Percentiles rank a stretch among this genome's conserved stretches.
Evolutionary conservation across 1,284 basidiomycete species (phyloP).

Genomic region (Melanopsichium pennsylvanicum): DNA sequence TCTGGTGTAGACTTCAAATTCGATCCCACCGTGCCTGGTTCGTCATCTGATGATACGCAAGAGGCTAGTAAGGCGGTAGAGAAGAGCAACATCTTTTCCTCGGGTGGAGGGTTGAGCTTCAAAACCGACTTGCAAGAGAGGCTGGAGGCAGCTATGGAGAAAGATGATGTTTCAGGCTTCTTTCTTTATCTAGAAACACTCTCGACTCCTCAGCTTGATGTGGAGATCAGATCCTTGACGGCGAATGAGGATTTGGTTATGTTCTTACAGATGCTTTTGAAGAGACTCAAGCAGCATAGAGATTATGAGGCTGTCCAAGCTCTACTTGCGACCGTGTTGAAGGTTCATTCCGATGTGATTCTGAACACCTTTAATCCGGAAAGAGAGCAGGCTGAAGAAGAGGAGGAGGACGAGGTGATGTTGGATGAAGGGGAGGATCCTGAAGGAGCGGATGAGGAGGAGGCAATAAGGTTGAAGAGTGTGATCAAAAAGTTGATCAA

Average conservation of each 20-base stretch:
- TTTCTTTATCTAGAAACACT: slow-evolving; percentile 86
- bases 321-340: slow-evolving; percentile 82
- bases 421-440: slow-evolving; percentile 5
- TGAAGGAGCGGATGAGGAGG: slow-evolving; percentile 16
- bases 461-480: slow-evolving; percentile 30
- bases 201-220: slow-evolving; percentile 86
- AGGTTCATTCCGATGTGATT: slow-evolving; percentile 77
- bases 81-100: slow-evolving; percentile 36
- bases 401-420: slow-evolving; percentile 20
- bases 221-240: slow-evolving; percentile 82
- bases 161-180: slow-evolving; percentile 68
- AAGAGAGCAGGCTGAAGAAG: slow-evolving; percentile 79
- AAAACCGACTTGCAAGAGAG: slow-evolving; percentile 53
- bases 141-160: slow-evolving; percentile 35
- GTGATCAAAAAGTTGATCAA: slow-evolving; percentile 46
- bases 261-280: slow-evolving; percentile 79
- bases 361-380: slow-evolving; percentile 24
- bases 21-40: slow-evolving; percentile 19
- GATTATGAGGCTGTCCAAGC: slow-evolving; percentile 97
- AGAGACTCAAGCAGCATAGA: slow-evolving; percentile 77
- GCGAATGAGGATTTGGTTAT: slow-evolving; percentile 73
- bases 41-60: not conserved
- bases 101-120: slow-evolving; percentile 37
- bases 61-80: slow-evolving; percentile 1
- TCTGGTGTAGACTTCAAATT: slow-evolving; percentile 40